phyloP scores from a whole-genome alignment of 148 eudicot species.

The Chenopodium album region DNA sequence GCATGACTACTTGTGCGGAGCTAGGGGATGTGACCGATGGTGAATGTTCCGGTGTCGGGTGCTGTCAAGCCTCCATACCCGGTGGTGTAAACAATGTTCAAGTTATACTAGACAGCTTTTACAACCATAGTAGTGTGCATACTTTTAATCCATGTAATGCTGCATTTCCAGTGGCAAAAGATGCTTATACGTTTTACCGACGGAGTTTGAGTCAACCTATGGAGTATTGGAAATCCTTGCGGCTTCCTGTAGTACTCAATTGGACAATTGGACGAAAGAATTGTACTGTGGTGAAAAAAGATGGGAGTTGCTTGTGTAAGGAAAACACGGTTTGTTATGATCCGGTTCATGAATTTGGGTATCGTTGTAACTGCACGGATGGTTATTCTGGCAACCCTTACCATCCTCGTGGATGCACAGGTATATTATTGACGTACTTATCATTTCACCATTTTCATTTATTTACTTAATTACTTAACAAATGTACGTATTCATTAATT shows the following conservation, averaged over 20 bases:
- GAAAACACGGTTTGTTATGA: constrained; percentile 13
- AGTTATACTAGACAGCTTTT: background rate
- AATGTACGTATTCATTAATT: too few species aligned
- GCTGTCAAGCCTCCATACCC: constrained; percentile 19
- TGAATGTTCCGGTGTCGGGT: constrained; percentile 23
- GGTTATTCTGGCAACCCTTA: constrained; percentile 17
- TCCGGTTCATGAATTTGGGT: background rate
- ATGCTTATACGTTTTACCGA: background rate
- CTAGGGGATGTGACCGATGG: background rate
- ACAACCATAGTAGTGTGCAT: background rate
- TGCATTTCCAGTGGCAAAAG: constrained; percentile 22
- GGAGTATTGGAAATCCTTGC: too few species aligned
- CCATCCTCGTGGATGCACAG: constrained; percentile 20
- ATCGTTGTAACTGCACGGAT: constrained; percentile 18
- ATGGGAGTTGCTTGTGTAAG: constrained; percentile 13
- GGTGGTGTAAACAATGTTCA: constrained; percentile 7
- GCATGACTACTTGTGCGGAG: background rate
- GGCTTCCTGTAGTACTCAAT: constrained; percentile 16
- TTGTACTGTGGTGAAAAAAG: constrained; percentile 15
- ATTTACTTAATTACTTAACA: too few species aligned
- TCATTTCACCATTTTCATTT: too few species aligned
- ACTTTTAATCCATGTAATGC: constrained; percentile 23
- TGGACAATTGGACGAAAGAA: constrained; percentile 21
- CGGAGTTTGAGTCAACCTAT: background rate
- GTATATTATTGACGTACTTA: background rate